Evolutionary conservation across 176 grass and related monocot species (phyloP).

Genomic region (Rhynchospora pubera): DNA sequence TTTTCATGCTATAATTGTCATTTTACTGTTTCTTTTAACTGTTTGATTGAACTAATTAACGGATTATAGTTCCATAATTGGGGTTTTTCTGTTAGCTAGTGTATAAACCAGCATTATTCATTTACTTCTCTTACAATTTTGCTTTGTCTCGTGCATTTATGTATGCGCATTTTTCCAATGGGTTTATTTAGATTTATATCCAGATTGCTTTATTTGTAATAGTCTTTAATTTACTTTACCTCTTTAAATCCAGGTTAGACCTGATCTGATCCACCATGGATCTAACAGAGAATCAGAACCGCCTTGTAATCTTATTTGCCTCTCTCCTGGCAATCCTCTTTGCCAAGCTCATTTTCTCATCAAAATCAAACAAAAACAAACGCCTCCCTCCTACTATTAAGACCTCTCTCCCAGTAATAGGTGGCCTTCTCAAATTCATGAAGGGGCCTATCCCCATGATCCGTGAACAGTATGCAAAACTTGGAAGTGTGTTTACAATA

Average conservation of each 20-base stretch:
- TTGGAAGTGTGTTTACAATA: constrained; percentile 81
- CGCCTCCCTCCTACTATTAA: constrained; percentile 59
- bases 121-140: neutral
- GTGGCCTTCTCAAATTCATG: constrained; percentile 66
- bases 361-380: constrained; percentile 17
- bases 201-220: neutral
- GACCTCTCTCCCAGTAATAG: constrained; percentile 45
- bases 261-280: constrained; percentile 37
- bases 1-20: neutral
- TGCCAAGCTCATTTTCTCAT: constrained; percentile 37
- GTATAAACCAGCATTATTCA: neutral
- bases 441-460: constrained; percentile 78
- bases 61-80: neutral
- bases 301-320: constrained; percentile 35
- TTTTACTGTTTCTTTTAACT: neutral
- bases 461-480: constrained; percentile 58
- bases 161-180: neutral
- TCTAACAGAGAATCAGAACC: constrained; percentile 34
- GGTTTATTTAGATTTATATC: neutral
- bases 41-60: neutral
- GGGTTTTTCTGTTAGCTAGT: neutral
- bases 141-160: neutral
- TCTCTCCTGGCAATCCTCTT: constrained; percentile 49
- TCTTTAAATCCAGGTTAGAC: neutral
- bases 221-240: neutral